These are phyloP conservation scores for Tuber magnatum DNA, from an alignment of 495 filamentous ascomycete species.

Conservation along the genomic window DNA sequence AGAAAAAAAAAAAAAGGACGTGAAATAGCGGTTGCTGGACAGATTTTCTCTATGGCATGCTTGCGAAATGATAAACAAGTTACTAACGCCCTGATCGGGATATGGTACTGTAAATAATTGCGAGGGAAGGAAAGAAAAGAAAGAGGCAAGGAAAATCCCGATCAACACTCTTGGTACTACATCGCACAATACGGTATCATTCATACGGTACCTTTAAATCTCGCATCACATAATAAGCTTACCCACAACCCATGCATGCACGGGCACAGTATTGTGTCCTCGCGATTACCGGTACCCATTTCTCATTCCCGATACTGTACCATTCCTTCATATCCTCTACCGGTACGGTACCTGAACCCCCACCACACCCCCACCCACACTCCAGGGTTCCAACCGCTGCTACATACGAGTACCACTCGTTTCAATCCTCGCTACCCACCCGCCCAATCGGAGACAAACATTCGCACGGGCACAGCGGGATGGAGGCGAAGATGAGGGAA, in stretches of 20 bases:
- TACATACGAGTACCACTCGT: background rate
- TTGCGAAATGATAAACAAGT: too few species aligned
- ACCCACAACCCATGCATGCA: background rate
- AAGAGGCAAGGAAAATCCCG: background rate
- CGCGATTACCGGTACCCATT: too few species aligned
- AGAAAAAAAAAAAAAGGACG: too few species aligned
- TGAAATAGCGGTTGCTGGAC: too few species aligned
- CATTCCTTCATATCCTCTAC: too few species aligned
- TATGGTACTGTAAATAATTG: too few species aligned
- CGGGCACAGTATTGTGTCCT: background rate
- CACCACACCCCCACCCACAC: background rate
- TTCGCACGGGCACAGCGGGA: background rate
- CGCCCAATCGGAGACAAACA: background rate
- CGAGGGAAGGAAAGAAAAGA: background rate
- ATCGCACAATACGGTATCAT: background rate
- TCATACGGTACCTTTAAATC: background rate
- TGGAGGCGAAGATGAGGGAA: background rate
- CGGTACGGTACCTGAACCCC: background rate
- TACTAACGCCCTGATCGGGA: too few species aligned
- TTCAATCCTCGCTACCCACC: background rate
- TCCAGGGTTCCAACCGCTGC: background rate
- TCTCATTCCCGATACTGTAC: too few species aligned
- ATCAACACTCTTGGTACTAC: background rate
- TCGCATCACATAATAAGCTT: slow-evolving; percentile 2
- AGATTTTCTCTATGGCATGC: too few species aligned